Conservation (phyloP, 108 stramenopile species). For the Skeletonema marinoi region DNA sequence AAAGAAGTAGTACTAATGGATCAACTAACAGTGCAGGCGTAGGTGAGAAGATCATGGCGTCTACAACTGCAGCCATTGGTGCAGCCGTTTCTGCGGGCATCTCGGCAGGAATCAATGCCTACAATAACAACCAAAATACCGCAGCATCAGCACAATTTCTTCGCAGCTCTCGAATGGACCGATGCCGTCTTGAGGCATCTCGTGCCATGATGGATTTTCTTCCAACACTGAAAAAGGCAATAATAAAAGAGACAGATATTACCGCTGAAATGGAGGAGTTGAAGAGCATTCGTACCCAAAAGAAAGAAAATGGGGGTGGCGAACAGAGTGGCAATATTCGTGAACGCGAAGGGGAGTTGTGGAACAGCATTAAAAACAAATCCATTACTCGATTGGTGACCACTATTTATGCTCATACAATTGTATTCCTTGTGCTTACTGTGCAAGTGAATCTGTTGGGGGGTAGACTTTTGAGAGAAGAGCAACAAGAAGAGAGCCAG, state of each 20-base stretch:
- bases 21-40: not conserved
- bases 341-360: conserved; percentile 21
- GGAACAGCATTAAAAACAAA: conserved; percentile 49
- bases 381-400: conserved; percentile 49
- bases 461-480: conserved; percentile 43
- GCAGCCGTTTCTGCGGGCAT: not conserved
- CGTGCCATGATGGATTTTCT: conserved; percentile 49
- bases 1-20: not conserved
- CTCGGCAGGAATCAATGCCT: not conserved
- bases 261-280: conserved; percentile 30
- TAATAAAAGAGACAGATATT: conserved; percentile 29
- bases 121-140: not conserved
- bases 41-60: not conserved
- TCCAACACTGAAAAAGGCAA: conserved; percentile 36
- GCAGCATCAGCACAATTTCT: conserved; percentile 5
- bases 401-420: conserved; percentile 52
- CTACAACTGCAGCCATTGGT: conserved; percentile 2
- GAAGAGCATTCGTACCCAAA: conserved; percentile 25
- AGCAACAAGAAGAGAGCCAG: conserved; percentile 1
- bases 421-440: conserved; percentile 53
- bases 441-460: conserved; percentile 56
- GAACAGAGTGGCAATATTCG: not conserved
- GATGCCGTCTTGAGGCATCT: conserved; percentile 37
- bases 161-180: conserved; percentile 21
- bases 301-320: not conserved